Evolutionary conservation across 257 asterid genomes (phyloP), one percentile per base, ranked within the genome.

Genomic region (Nicotiana attenuata): DNA sequence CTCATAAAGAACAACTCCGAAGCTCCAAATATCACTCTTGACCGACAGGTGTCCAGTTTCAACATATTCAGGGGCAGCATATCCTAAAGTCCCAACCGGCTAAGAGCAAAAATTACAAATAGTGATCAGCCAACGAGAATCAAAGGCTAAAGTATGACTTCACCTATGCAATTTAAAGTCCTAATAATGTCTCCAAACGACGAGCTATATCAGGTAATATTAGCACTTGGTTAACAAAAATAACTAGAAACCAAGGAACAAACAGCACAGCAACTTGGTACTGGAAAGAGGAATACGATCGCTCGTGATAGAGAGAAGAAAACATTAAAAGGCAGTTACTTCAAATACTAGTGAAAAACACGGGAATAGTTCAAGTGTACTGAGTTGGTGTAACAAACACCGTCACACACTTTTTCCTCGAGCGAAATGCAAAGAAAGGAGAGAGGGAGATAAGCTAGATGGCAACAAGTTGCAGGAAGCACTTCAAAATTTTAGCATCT

Each of bases 21-120:
- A 95, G 86, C 99, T 93, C 89, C 92, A 95, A 78, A 93, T 71
- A 69, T 95, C 99, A 28, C 98, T 93, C 93, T 87, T 95, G 9
- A 88, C 84, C 13, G 97, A 89, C 80, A 95, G 87, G 88, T 81
- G 98, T 17, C 98, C 98, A 0, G 91, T 90, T 83, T 89, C 90
- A 8, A 92, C 85, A 17, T 94, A 94, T 83, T 94, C 98, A 2
- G 98, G 98, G 41, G 98, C 98, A 52, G 99, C 97, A 86, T 95
- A 95, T 29, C 99, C 99, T 19, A 89, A 83, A 19, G 99, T 95
- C 65, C 98, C 98, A 1, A 95, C 91, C 81, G 99, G 99, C 98
- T 94, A 85, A 82, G 28, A 83, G 35, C 13, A 61, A 68, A 77
- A 45, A 14, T 22, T 56, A 33, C 63, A 52, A 15, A 28, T 20